These are phyloP conservation scores for Hordeum pubiflorum DNA, from an alignment of 202 grass and related monocot species.

Conservation along the genomic window DNA sequence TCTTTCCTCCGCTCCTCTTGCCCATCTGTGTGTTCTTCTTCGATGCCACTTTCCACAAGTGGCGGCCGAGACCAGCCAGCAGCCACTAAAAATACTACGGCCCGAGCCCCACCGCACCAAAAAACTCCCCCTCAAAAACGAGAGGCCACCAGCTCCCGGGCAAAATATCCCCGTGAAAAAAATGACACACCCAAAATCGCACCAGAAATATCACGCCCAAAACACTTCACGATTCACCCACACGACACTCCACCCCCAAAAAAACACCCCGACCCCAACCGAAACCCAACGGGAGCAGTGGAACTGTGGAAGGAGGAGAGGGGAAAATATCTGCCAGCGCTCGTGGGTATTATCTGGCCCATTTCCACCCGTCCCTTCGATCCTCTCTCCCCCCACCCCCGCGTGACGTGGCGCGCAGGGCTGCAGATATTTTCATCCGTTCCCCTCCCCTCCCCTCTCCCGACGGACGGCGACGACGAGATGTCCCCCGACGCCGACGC, in stretches of 20 bases:
- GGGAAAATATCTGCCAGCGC: slow-evolving; percentile 2
- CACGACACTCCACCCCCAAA: not conserved
- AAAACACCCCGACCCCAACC: not conserved
- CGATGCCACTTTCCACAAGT: not conserved
- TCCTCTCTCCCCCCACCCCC: not conserved
- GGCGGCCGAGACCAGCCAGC: not conserved
- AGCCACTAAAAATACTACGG: not conserved
- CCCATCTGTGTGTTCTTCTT: not conserved
- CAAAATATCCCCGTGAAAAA: not conserved
- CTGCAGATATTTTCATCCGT: slow-evolving; percentile 28
- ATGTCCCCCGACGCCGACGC: slow-evolving; percentile 41
- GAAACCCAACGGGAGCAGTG: not conserved
- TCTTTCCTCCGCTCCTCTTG: not conserved
- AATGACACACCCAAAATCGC: not conserved
- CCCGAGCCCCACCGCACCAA: not conserved
- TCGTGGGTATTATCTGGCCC: not conserved
- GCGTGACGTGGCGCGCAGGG: slow-evolving; percentile 35
- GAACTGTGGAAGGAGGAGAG: not conserved
- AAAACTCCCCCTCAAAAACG: not conserved
- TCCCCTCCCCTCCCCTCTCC: not conserved
- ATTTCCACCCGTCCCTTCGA: not conserved
- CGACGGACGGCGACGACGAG: not conserved
- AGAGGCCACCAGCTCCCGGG: slow-evolving; percentile 12
- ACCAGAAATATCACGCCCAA: not conserved
- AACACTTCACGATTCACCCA: not conserved